A percentile compares a stretch with the other conserved stretches of the same genome.
phyloP scores from a whole-genome alignment of 306 rosid genomes.

The Cercis canadensis region DNA sequence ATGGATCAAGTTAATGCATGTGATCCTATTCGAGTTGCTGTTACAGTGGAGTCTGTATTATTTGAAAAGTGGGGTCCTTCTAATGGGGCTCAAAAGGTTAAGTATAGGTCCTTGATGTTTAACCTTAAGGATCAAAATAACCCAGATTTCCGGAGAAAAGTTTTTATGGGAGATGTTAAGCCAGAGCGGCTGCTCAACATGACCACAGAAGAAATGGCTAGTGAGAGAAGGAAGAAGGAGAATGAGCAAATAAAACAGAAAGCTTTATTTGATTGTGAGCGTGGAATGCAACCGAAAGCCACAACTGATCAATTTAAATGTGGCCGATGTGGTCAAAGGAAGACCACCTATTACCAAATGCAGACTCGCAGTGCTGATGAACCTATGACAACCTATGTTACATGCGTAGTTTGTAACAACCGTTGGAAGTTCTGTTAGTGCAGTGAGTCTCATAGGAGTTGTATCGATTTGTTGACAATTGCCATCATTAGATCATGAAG shows the following conservation, averaged over 20 bases:
- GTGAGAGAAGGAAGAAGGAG: slow-evolving; percentile 82
- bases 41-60: slow-evolving; percentile 80
- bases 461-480: slow-evolving; percentile 45
- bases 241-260: slow-evolving; percentile 69
- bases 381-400: slow-evolving; percentile 99
- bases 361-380: slow-evolving; percentile 99
- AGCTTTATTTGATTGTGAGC: slow-evolving; percentile 88
- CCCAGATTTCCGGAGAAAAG: slow-evolving; percentile 95
- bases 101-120: slow-evolving; percentile 87
- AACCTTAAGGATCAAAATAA: slow-evolving; percentile 91
- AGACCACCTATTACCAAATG: slow-evolving; percentile 94
- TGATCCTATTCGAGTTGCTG: slow-evolving; percentile 91
- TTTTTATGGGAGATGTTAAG: slow-evolving; percentile 72
- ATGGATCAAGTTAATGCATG: slow-evolving; percentile 58
- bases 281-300: slow-evolving; percentile 68
- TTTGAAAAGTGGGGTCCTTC: slow-evolving; percentile 95
- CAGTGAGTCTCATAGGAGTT: slow-evolving; percentile 32
- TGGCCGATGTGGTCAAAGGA: slow-evolving; percentile 89
- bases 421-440: slow-evolving; percentile 98
- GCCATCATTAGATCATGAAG: slow-evolving; percentile 35
- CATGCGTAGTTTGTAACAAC: slow-evolving; percentile 83
- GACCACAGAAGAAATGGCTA: slow-evolving; percentile 93
- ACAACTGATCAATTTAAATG: slow-evolving; percentile 96
- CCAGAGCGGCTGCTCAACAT: slow-evolving; percentile 72
- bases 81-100: slow-evolving; percentile 83